Conservation (phyloP, 73 alveolate species). For the Uronychia setigera region DNA sequence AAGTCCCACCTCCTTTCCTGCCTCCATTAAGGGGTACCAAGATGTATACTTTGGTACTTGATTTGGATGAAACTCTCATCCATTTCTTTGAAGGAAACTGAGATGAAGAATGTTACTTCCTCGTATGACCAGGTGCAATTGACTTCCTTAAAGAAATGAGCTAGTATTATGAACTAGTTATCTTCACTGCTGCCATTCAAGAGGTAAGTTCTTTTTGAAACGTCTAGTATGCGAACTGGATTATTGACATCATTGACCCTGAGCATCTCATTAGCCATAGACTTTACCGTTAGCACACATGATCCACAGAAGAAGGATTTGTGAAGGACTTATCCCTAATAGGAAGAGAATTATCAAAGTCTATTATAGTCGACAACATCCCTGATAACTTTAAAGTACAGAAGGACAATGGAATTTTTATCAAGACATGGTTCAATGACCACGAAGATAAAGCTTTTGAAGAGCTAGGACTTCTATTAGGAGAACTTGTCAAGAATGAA, state of each 20-base stretch:
- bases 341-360: constrained; percentile 80
- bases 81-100: constrained; percentile 38
- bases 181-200: constrained; percentile 76
- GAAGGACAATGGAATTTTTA: constrained; percentile 93
- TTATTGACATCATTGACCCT: constrained; percentile 49
- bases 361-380: constrained; percentile 81
- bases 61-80: constrained; percentile 84
- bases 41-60: constrained; percentile 76
- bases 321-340: constrained; percentile 70
- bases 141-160: constrained; percentile 57
- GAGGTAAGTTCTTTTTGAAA: constrained; percentile 28
- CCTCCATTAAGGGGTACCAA: neutral
- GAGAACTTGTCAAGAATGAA: constrained; percentile 70
- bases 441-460: constrained; percentile 79
- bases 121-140: constrained; percentile 33
- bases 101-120: constrained; percentile 1
- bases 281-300: constrained; percentile 55
- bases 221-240: constrained; percentile 72
- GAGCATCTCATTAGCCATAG: constrained; percentile 36
- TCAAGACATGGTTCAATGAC: constrained; percentile 91
- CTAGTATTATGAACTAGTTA: constrained; percentile 72
- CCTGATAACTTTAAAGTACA: constrained; percentile 77
- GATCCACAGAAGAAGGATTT: no score
- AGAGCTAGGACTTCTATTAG: constrained; percentile 71
- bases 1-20: constrained; percentile 19